Percentiles rank a stretch among this genome's conserved stretches.
Conservation (phyloP, 345 rosid genomes). For the Microcos paniculata region DNA sequence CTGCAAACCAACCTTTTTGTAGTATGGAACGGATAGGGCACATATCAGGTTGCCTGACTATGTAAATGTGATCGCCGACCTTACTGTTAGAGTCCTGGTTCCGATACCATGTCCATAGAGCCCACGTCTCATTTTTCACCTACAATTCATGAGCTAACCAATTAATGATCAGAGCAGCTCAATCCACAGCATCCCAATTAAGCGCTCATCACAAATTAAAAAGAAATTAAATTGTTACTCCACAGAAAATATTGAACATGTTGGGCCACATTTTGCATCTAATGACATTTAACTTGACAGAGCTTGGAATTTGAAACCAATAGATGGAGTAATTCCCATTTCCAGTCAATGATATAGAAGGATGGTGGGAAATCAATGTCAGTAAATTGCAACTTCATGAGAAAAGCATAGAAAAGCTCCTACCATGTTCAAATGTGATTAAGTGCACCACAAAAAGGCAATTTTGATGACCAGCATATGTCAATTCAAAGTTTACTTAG, state of each 20-base stretch:
- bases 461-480: not conserved
- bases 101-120: slow-evolving; percentile 88
- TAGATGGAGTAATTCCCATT: not conserved
- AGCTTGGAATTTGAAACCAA: not conserved
- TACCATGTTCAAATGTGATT: no score
- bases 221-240: not conserved
- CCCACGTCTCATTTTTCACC: slow-evolving; percentile 87
- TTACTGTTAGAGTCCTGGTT: slow-evolving; percentile 59
- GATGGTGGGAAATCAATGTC: not conserved
- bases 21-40: slow-evolving; percentile 15
- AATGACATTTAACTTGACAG: not conserved
- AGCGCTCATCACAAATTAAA: not conserved
- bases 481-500: not conserved
- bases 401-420: slow-evolving; percentile 5
- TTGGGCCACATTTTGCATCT: not conserved
- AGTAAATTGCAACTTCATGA: not conserved
- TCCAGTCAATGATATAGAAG: not conserved
- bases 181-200: not conserved
- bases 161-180: no score
- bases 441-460: not conserved
- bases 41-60: slow-evolving; percentile 70
- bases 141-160: slow-evolving; percentile 23
- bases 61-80: slow-evolving; percentile 78
- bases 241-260: not conserved
- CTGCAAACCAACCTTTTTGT: slow-evolving; percentile 16